A percentile compares a stretch with the other conserved stretches of the same genome.
phyloP scores from a whole-genome alignment of 306 rosid genomes.

The Inga oerstediana region DNA sequence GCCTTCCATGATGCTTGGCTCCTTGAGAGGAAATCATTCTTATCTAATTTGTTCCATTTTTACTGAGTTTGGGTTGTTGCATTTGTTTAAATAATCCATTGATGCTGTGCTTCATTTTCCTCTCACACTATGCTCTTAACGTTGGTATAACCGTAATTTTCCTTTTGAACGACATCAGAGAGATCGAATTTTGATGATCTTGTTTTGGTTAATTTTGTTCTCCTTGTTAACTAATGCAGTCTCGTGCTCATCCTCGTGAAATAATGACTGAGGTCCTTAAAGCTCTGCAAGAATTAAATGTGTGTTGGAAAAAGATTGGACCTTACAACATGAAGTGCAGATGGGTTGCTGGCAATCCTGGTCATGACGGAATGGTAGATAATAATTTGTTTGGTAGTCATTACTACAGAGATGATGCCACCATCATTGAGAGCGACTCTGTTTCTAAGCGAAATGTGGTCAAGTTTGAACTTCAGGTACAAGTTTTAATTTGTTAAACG shows the following conservation, averaged over 20 bases:
- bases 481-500: constrained; percentile 9
- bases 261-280: constrained; percentile 95
- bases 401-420: constrained; percentile 60
- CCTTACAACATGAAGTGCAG: constrained; percentile 96
- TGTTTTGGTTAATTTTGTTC: constrained; percentile 20
- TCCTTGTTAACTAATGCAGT: constrained; percentile 48
- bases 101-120: constrained; percentile 7
- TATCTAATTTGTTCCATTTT: constrained; percentile 28
- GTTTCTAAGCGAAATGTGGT: constrained; percentile 61
- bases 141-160: background rate
- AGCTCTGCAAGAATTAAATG: constrained; percentile 88
- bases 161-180: background rate
- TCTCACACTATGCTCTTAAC: background rate
- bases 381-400: constrained; percentile 44
- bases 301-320: constrained; percentile 96
- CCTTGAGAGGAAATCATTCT: constrained; percentile 29
- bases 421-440: constrained; percentile 63
- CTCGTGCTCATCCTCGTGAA: constrained; percentile 91
- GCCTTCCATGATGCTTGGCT: constrained; percentile 5
- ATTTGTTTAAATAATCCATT: constrained; percentile 24
- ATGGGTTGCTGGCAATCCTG: constrained; percentile 61
- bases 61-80: constrained; percentile 1
- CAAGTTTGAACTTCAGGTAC: constrained; percentile 97
- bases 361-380: constrained; percentile 73
- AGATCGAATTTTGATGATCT: constrained; percentile 24